A percentile compares a stretch with the other conserved stretches of the same genome.
Evolutionary conservation across 148 eudicot genomes (phyloP).

Genomic region (Linanthus parryae): DNA sequence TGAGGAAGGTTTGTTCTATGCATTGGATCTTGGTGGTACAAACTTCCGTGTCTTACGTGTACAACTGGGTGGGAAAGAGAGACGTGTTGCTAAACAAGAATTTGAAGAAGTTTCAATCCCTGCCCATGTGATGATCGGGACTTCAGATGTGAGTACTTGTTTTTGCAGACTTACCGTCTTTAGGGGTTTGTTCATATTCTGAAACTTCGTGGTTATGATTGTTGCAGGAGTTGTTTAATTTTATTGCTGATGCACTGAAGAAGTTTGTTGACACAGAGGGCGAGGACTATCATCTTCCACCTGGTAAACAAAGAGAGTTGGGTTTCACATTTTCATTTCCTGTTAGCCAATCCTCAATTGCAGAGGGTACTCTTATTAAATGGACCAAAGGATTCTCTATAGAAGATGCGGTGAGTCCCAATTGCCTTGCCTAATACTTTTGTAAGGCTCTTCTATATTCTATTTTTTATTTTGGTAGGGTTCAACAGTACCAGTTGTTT

Average conservation of each 20-base stretch:
- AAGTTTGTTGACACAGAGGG: slow-evolving; percentile 58
- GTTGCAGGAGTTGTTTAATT: slow-evolving; percentile 65
- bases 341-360: slow-evolving; percentile 69
- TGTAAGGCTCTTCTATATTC: slow-evolving; percentile 1
- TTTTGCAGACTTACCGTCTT: not conserved
- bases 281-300: slow-evolving; percentile 30
- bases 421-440: not conserved
- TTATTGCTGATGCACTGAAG: slow-evolving; percentile 60
- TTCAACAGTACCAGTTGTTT: too few species aligned
- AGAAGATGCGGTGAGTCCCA: slow-evolving; percentile 39
- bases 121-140: slow-evolving; percentile 56
- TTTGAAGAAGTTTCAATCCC: slow-evolving; percentile 67
- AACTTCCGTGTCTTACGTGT: slow-evolving; percentile 70
- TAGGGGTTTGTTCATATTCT: slow-evolving; percentile 4
- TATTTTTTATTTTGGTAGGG: not conserved
- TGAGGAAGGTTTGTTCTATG: slow-evolving; percentile 67
- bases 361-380: slow-evolving; percentile 52
- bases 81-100: slow-evolving; percentile 48
- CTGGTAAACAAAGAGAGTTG: slow-evolving; percentile 55
- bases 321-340: slow-evolving; percentile 85
- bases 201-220: slow-evolving; percentile 9
- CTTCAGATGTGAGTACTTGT: slow-evolving; percentile 44
- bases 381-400: slow-evolving; percentile 75
- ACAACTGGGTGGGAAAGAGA: slow-evolving; percentile 47
- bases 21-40: slow-evolving; percentile 84